These are phyloP conservation scores for Schizothecium vesticola DNA, from an alignment of 495 filamentous ascomycete species.

Conservation along the genomic window DNA sequence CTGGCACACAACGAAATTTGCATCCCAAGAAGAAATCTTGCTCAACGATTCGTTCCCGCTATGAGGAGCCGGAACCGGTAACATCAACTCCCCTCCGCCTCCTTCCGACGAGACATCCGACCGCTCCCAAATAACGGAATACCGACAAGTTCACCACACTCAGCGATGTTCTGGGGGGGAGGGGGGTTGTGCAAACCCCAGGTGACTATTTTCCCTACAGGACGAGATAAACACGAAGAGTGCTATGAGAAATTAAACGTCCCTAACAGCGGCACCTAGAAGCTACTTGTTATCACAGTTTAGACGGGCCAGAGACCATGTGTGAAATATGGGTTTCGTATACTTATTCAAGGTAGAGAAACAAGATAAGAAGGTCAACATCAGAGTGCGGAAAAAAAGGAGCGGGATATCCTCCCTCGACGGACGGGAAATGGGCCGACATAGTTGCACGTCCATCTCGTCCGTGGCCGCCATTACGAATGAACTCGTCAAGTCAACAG, in stretches of 20 bases:
- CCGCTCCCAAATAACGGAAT: not conserved
- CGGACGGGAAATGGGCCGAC: not conserved
- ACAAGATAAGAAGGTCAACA: too few species aligned
- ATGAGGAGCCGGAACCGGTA: not conserved
- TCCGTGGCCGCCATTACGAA: not conserved
- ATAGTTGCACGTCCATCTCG: not conserved
- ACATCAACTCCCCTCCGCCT: not conserved
- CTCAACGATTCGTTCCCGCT: not conserved
- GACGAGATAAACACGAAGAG: too few species aligned
- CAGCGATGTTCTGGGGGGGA: not conserved
- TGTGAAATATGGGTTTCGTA: too few species aligned
- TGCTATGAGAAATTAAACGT: too few species aligned
- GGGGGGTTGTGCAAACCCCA: too few species aligned
- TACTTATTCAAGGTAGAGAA: too few species aligned
- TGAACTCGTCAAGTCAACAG: not conserved
- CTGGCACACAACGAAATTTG: not conserved
- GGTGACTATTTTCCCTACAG: too few species aligned
- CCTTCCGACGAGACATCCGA: not conserved
- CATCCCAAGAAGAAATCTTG: not conserved
- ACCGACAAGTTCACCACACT: not conserved
- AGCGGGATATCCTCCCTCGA: not conserved
- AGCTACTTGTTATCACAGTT: too few species aligned
- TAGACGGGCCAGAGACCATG: too few species aligned
- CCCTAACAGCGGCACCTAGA: too few species aligned
- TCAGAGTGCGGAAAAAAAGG: too few species aligned